These are phyloP conservation scores for Balakata baccata DNA, from an alignment of 345 rosid species.

Conservation along the genomic window DNA sequence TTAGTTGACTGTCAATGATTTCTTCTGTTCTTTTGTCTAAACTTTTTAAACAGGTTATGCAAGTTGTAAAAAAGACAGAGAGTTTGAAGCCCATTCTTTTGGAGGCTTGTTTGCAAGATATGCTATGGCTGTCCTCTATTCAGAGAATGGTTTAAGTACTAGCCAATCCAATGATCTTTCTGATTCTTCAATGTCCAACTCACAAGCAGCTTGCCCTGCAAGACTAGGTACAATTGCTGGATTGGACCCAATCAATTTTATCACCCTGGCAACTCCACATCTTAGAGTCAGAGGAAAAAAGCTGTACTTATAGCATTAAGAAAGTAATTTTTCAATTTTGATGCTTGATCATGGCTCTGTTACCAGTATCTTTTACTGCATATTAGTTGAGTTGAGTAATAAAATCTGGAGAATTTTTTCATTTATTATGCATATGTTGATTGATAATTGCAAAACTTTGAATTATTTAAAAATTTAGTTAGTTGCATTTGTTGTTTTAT, in stretches of 20 bases:
- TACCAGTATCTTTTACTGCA: too few relatives aligned
- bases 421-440: not conserved
- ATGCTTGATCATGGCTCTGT: not conserved
- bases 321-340: not conserved
- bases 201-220: constrained; percentile 28
- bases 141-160: constrained; percentile 33
- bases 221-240: constrained; percentile 72
- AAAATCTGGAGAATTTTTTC: not conserved
- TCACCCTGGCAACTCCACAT: constrained; percentile 97
- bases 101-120: constrained; percentile 97
- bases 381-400: not conserved
- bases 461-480: not conserved
- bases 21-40: constrained; percentile 7
- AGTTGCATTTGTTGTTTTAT: not conserved
- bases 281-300: constrained; percentile 96
- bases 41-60: constrained; percentile 48
- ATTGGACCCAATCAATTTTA: constrained; percentile 84
- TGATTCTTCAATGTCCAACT: constrained; percentile 30
- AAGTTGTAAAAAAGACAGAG: constrained; percentile 66
- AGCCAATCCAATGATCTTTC: constrained; percentile 28
- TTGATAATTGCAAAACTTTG: not conserved
- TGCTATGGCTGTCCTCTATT: constrained; percentile 71
- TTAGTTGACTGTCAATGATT: constrained; percentile 4
- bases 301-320: constrained; percentile 37
- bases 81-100: constrained; percentile 92